Evolutionary conservation across 306 rosid species (phyloP).

Genomic region (Pyrus pyrifolia): DNA sequence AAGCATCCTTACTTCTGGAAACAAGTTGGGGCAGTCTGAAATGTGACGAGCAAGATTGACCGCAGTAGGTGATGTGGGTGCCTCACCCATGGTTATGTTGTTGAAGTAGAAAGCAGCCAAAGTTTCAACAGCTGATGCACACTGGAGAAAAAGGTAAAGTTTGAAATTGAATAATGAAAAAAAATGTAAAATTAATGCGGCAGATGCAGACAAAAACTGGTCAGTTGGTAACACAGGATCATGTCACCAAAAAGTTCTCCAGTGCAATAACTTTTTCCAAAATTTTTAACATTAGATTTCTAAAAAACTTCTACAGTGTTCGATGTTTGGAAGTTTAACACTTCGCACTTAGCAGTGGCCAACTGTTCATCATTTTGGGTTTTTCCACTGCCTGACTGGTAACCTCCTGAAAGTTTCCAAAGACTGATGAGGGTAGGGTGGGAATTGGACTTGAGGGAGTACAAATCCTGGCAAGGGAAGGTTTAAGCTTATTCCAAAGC

Average conservation of each 20-base stretch:
- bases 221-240: background rate
- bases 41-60: slow-evolving; percentile 79
- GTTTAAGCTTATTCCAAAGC: background rate
- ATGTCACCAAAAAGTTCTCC: background rate
- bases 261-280: background rate
- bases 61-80: slow-evolving; percentile 70
- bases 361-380: background rate
- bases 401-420: background rate
- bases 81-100: slow-evolving; percentile 93
- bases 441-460: background rate
- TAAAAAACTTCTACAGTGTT: background rate
- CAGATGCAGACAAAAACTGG: background rate
- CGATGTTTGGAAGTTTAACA: background rate
- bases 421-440: background rate
- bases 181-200: background rate
- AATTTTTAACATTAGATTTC: background rate
- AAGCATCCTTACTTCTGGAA: slow-evolving; percentile 65
- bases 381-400: background rate
- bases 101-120: slow-evolving; percentile 92
- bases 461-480: background rate
- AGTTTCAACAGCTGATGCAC: slow-evolving; percentile 96
- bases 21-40: slow-evolving; percentile 83
- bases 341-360: background rate
- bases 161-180: slow-evolving; percentile 2
- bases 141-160: slow-evolving; percentile 48